These are phyloP conservation scores for Bipolaris victoriae DNA, from an alignment of 2,329 filamentous ascomycete species.

Conservation along the genomic window DNA sequence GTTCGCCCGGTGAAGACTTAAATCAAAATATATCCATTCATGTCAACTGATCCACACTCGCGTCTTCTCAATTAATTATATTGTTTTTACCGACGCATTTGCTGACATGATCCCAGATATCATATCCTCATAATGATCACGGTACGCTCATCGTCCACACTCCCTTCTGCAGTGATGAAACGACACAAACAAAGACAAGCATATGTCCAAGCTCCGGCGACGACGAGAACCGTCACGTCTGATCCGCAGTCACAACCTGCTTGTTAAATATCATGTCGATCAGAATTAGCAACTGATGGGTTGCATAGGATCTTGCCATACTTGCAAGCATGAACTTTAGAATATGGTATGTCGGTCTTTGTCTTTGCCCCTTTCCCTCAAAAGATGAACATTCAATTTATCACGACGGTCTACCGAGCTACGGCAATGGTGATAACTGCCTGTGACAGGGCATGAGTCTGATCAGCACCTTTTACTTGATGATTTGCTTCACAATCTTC, in stretches of 20 bases:
- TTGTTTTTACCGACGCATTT: constrained; percentile 5
- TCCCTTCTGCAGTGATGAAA: constrained; percentile 71
- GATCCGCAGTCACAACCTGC: constrained; percentile 26
- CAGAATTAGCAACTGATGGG: constrained; percentile 14
- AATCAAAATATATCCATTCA: constrained; percentile 71
- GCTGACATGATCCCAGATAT: constrained; percentile 13
- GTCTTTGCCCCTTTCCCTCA: constrained; percentile 16
- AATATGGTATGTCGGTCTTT: constrained; percentile 2
- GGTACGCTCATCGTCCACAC: constrained; percentile 27
- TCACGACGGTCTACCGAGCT: constrained; percentile 91
- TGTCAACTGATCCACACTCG: constrained; percentile 54
- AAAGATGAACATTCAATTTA: constrained; percentile 55
- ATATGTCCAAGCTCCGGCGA: constrained; percentile 86
- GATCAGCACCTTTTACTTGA: constrained; percentile 21
- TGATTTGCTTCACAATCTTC: background rate
- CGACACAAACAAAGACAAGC: constrained; percentile 86
- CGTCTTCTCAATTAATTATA: constrained; percentile 1
- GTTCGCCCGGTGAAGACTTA: constrained; percentile 69
- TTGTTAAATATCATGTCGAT: constrained; percentile 4
- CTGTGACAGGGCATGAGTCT: constrained; percentile 71
- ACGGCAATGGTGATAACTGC: constrained; percentile 78
- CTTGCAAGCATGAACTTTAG: background rate
- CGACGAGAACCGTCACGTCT: constrained; percentile 54
- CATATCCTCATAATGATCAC: constrained; percentile 14
- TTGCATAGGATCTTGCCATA: constrained; percentile 8